phyloP scores from a whole-genome alignment of 495 filamentous ascomycete genomes.

The Choiromyces venosus region DNA sequence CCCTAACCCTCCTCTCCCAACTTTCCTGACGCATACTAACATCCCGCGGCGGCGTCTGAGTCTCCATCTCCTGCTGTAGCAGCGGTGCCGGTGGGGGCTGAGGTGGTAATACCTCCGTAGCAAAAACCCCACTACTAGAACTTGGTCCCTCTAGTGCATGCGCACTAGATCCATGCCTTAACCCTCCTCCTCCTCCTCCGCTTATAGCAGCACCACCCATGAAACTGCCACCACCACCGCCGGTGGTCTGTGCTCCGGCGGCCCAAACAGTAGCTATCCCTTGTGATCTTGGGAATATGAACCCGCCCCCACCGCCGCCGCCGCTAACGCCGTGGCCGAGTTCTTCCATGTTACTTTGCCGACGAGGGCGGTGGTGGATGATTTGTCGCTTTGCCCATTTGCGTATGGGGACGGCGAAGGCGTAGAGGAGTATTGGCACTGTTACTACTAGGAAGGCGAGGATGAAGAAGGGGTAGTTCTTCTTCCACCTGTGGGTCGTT shows the following conservation, averaged over 20 bases:
- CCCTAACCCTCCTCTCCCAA: constrained; percentile 36
- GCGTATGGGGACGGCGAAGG: constrained; percentile 33
- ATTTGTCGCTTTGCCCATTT: constrained; percentile 36
- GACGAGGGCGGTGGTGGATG: constrained; percentile 19
- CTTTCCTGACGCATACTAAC: constrained; percentile 31
- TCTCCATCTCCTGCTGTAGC: no score
- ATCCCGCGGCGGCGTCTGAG: background rate
- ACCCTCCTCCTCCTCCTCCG: background rate
- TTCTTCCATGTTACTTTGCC: constrained; percentile 24
- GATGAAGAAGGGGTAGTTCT: constrained; percentile 37
- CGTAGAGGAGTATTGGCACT: constrained; percentile 30
- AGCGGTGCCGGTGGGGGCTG: no score
- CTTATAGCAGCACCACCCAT: background rate
- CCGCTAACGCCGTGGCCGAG: constrained; percentile 7
- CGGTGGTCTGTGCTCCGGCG: background rate
- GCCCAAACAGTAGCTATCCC: background rate
- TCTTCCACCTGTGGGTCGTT: constrained; percentile 29
- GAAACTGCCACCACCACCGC: background rate
- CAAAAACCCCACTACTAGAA: constrained; percentile 8
- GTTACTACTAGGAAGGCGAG: constrained; percentile 37
- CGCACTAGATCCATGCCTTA: background rate
- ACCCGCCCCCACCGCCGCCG: background rate
- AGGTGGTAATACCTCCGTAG: background rate
- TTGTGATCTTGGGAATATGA: background rate
- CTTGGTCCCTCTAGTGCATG: background rate